Evolutionary conservation across 805 yeast species (phyloP), one percentile per base, ranked within the genome.

Genomic region (Pichia rugopelliculosa): DNA sequence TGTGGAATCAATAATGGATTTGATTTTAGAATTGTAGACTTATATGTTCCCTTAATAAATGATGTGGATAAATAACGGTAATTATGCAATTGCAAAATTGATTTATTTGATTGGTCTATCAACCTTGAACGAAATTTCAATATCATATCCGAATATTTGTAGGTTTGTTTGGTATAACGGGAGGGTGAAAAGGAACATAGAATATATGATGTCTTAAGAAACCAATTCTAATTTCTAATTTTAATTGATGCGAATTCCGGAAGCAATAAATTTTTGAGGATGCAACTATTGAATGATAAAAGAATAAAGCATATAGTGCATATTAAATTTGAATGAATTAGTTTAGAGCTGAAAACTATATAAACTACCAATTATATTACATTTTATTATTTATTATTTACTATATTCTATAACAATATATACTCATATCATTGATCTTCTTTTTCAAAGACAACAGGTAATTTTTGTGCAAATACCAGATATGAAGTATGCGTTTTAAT

Each of bases 401-500:
- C 3, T n/a, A 15, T 30, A 30, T 10, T 30, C n/a, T 13, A 30
- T 30, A 30, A 15, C 15, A 30, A 30, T 30, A 30, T 15, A 15
- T n/a, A 30, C 3, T 18, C 34, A n/a, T 6, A 30, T 3, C n/a
- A 30, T n/a, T 30, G 9, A 6, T 30, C 34, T 7, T 5, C n/a
- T 30, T 30, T 30, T 30, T 10, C 34, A 30, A 27, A n/a, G 15
- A 30, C 34, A 27, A 27, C n/a, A 23, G 44, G 39, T 36, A 40
- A 41, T 30, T 56, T 74, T 49, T 72, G 74, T 22, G 99, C 99
- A 74, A 93, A 93, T 2, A 96, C 87, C 59, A 93, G 68, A 61
- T 88, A 93, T 0, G 96, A 87, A 0, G 99, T 93, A 58, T 93
- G 99, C 7, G 89, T 83, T 68, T 91, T 91, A 57, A 91, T 73